These are phyloP conservation scores for Aspergillus tamarii DNA, from an alignment of 2,329 filamentous ascomycete genomes.

Conservation along the genomic window DNA sequence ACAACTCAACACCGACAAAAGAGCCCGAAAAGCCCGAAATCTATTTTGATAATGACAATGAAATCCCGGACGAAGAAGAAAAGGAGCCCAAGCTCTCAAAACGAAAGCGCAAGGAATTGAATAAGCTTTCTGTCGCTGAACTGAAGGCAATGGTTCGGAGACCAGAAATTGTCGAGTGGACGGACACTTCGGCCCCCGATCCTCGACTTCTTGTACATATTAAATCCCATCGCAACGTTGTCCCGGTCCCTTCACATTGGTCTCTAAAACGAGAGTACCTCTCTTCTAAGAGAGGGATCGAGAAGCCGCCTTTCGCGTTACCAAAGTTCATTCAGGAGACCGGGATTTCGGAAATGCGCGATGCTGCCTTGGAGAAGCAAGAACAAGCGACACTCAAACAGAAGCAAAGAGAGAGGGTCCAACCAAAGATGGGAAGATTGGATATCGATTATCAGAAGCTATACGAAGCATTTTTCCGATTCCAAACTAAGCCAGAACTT, in stretches of 20 bases:
- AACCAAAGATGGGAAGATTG: slow-evolving; percentile 93
- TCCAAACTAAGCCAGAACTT: slow-evolving; percentile 92
- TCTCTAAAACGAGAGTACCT: slow-evolving; percentile 95
- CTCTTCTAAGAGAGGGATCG: slow-evolving; percentile 93
- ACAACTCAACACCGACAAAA: slow-evolving; percentile 65
- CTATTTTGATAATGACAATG: slow-evolving; percentile 80
- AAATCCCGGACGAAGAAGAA: slow-evolving; percentile 77
- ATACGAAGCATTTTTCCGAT: slow-evolving; percentile 97
- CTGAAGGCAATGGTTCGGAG: slow-evolving; percentile 89
- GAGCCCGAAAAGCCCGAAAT: slow-evolving; percentile 81
- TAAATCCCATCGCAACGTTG: slow-evolving; percentile 92
- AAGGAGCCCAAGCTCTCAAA: slow-evolving; percentile 78
- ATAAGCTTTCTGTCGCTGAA: slow-evolving; percentile 91
- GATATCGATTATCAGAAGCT: slow-evolving; percentile 99
- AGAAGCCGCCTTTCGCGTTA: slow-evolving; percentile 89
- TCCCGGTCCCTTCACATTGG: slow-evolving; percentile 94
- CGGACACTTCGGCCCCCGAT: slow-evolving; percentile 88
- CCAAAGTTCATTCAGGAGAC: slow-evolving; percentile 98
- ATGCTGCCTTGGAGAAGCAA: slow-evolving; percentile 94
- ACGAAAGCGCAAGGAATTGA: slow-evolving; percentile 89
- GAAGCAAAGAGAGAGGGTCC: slow-evolving; percentile 90
- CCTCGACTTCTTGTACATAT: slow-evolving; percentile 88
- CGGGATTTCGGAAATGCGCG: slow-evolving; percentile 96
- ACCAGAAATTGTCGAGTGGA: slow-evolving; percentile 96
- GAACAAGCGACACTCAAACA: slow-evolving; percentile 90